A percentile compares a stretch with the other conserved stretches of the same genome.
phyloP scores from a whole-genome alignment of 441 rosid genomes.

The Eutrema salsugineum region DNA sequence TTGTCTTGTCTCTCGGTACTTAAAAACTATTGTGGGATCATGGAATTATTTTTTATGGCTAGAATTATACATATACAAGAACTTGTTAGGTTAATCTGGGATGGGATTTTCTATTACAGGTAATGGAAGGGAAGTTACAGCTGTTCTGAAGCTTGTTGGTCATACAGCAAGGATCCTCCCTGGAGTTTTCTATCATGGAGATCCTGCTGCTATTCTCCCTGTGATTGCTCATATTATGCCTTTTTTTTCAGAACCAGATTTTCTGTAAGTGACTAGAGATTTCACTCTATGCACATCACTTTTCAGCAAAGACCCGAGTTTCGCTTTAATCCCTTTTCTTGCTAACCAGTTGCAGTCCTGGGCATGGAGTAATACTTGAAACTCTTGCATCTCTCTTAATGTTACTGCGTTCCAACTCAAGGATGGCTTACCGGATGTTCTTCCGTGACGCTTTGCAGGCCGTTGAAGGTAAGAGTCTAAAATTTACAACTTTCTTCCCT shows the following conservation, averaged over 20 bases:
- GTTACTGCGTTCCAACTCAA: slow-evolving; percentile 80
- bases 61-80: background rate
- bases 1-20: slow-evolving; percentile 75
- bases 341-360: slow-evolving; percentile 44
- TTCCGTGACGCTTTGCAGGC: slow-evolving; percentile 73
- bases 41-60: background rate
- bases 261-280: slow-evolving; percentile 46
- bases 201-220: slow-evolving; percentile 67
- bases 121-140: slow-evolving; percentile 78
- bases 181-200: slow-evolving; percentile 82
- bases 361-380: slow-evolving; percentile 83
- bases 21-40: background rate
- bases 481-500: slow-evolving; percentile 11
- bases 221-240: slow-evolving; percentile 80
- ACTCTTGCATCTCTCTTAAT: slow-evolving; percentile 82
- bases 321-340: slow-evolving; percentile 8
- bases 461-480: slow-evolving; percentile 66
- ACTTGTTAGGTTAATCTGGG: background rate
- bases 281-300: too few relatives aligned
- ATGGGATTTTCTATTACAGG: slow-evolving; percentile 36
- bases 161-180: slow-evolving; percentile 74
- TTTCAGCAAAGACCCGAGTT: too few relatives aligned
- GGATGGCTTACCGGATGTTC: slow-evolving; percentile 76
- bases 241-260: slow-evolving; percentile 81
- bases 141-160: slow-evolving; percentile 84